Evolutionary conservation across 2,329 filamentous ascomycete species (phyloP), one percentile per base, ranked within the genome.

Genomic region (Pseudocercospora pini-densiflorae): DNA sequence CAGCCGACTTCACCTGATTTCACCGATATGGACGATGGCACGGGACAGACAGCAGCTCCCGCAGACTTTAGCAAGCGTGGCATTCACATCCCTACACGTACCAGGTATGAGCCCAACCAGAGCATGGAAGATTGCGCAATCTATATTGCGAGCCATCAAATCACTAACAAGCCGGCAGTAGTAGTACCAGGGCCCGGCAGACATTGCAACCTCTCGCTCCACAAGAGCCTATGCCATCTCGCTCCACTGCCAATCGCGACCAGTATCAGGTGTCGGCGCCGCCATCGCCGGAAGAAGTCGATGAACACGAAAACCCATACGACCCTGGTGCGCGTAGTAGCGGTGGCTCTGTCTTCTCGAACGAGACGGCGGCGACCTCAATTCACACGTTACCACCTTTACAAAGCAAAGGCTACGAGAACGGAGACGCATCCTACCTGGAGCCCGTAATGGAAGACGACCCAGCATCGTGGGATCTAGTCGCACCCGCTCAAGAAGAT

Each of bases 381-480:
- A 69, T 77, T 3, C 70, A 74, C 21, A 77, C 77, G 5, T 43
- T 58, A 6, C 76, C 79, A 6, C 78, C 83, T 1, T 68, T 85
- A n/a, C 83, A 85, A 68, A 78, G 77, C 21, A 82, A 81, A 59
- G 77, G 77, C 2, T 73, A 76, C 2, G 81, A 84, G 43, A 69
- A 72, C 64, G 66, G 64, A 27, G 81, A 82, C 21, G 70, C 73
- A 14, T 81, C 83, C 58, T 76, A 77, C 12, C 76, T 85, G 19
- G 81, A 83, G 62, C 83, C 83, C 8, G 73, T 85, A 4, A 71
- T 84, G 2, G 84, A 86, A 74, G 80, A 87, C 62, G 85, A 87
- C 65, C 84, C 85, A 10, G 77, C 78, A 47, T 86, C 82, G 0
- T 87, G 84, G 71, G 85, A 87, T 70, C 80, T 89, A 0, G 75